Conservation (phyloP, 176 grass and related monocot genomes). For the Eleusine indica region DNA sequence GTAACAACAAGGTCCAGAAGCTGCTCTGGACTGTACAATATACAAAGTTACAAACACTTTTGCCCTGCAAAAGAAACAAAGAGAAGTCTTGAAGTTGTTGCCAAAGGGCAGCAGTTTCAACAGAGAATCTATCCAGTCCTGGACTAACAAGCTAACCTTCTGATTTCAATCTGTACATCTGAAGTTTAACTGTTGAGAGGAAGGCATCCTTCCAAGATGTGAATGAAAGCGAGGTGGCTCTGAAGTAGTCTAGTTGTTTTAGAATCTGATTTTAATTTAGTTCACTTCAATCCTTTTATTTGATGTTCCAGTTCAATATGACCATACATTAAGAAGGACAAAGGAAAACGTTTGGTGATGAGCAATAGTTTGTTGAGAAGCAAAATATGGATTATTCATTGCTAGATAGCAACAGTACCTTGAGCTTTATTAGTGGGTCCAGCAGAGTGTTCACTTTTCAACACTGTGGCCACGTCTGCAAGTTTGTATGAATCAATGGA, state of each 20-base stretch:
- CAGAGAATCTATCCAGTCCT: too few relatives aligned
- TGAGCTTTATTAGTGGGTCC: constrained; percentile 6
- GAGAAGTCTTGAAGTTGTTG: too few relatives aligned
- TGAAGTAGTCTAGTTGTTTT: neutral
- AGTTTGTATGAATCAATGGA: constrained; percentile 44
- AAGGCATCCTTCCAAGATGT: too few relatives aligned
- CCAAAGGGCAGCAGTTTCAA: too few relatives aligned
- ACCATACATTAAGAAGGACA: neutral
- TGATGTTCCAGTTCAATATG: neutral
- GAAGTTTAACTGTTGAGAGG: too few relatives aligned
- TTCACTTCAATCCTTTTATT: neutral
- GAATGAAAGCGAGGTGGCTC: too few relatives aligned
- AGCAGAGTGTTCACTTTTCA: constrained; percentile 35
- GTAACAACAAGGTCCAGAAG: too few relatives aligned
- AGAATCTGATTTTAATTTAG: neutral
- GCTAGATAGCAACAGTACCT: constrained; percentile 43
- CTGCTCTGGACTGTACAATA: too few relatives aligned
- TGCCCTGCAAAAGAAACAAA: too few relatives aligned
- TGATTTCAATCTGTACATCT: too few relatives aligned
- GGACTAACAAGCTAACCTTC: too few relatives aligned
- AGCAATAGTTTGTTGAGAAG: neutral
- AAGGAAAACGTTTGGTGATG: constrained; percentile 21
- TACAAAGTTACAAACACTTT: too few relatives aligned
- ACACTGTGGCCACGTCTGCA: constrained; percentile 41
- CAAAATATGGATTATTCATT: constrained; percentile 7